These are phyloP conservation scores for Ilex asprella DNA, from an alignment of 257 asterid species.

Conservation along the genomic window DNA sequence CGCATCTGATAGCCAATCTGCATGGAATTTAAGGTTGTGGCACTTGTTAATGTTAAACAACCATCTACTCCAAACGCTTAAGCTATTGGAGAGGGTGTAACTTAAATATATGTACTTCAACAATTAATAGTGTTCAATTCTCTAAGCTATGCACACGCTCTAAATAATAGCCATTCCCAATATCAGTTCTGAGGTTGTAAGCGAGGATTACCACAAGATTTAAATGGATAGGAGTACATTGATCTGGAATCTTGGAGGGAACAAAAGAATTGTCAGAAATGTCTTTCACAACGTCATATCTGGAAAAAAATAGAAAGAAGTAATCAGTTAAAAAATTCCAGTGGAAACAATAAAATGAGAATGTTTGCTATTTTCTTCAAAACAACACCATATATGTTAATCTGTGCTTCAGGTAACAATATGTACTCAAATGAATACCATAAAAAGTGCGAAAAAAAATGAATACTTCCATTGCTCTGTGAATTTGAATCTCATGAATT, in stretches of 20 bases:
- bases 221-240: constrained; percentile 77
- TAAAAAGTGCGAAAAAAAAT: too few relatives aligned
- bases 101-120: too few relatives aligned
- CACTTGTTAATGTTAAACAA: too few relatives aligned
- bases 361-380: neutral
- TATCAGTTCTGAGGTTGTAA: neutral
- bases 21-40: too few relatives aligned
- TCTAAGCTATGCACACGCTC: too few relatives aligned
- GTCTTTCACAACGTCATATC: constrained; percentile 58
- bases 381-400: neutral
- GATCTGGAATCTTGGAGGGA: constrained; percentile 50
- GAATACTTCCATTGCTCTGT: too few relatives aligned
- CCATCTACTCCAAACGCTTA: too few relatives aligned
- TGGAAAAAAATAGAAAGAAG: constrained; percentile 21
- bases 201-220: constrained; percentile 76
- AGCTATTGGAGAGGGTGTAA: too few relatives aligned
- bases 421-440: neutral
- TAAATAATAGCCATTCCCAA: neutral
- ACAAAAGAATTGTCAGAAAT: constrained; percentile 39
- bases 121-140: too few relatives aligned
- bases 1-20: too few relatives aligned
- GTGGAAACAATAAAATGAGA: neutral
- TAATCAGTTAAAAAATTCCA: constrained; percentile 1
- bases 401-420: neutral
- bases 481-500: too few relatives aligned